A percentile compares a stretch with the other conserved stretches of the same genome.
Conservation (phyloP, 768 basidiomycete species). For the Phaeotremella skinneri region DNA sequence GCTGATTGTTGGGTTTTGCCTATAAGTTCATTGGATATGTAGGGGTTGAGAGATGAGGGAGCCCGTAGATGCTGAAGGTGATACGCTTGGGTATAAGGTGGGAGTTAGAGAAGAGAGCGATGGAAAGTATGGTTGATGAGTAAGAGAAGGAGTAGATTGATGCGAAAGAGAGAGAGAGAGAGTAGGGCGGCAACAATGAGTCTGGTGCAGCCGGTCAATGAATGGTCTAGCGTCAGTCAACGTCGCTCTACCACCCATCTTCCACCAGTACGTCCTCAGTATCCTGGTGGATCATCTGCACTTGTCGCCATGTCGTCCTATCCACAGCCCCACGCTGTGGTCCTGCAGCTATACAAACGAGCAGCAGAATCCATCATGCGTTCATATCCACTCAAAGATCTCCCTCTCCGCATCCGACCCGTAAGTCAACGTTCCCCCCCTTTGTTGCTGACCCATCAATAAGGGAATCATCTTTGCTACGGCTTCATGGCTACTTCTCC, state of each 20-base stretch:
- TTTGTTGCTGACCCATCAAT: neutral
- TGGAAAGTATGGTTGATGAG: neutral
- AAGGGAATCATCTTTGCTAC: slow-evolving; percentile 45
- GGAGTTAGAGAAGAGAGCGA: neutral
- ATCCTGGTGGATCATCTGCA: slow-evolving; percentile 1
- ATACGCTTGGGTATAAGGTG: too few relatives aligned
- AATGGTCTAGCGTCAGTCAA: too few relatives aligned
- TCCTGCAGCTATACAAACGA: slow-evolving; percentile 28
- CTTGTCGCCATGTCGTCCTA: slow-evolving; percentile 24
- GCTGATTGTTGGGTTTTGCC: slow-evolving; percentile 5
- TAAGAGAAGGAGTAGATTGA: too few relatives aligned
- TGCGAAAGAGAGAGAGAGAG: too few relatives aligned
- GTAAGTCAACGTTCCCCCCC: slow-evolving; percentile 21
- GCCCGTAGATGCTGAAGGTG: neutral
- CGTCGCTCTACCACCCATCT: too few relatives aligned
- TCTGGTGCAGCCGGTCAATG: neutral
- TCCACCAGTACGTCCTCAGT: neutral
- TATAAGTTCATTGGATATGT: neutral
- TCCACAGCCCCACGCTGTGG: slow-evolving; percentile 34
- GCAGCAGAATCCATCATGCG: slow-evolving; percentile 22
- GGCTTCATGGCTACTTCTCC: slow-evolving; percentile 43
- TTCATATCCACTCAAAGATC: slow-evolving; percentile 38
- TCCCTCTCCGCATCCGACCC: slow-evolving; percentile 45
- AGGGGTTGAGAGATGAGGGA: neutral
- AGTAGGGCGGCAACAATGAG: neutral